A percentile compares a stretch with the other conserved stretches of the same genome.
Conservation (phyloP, 1,284 basidiomycete genomes). For the Rhizoctonia solani region DNA sequence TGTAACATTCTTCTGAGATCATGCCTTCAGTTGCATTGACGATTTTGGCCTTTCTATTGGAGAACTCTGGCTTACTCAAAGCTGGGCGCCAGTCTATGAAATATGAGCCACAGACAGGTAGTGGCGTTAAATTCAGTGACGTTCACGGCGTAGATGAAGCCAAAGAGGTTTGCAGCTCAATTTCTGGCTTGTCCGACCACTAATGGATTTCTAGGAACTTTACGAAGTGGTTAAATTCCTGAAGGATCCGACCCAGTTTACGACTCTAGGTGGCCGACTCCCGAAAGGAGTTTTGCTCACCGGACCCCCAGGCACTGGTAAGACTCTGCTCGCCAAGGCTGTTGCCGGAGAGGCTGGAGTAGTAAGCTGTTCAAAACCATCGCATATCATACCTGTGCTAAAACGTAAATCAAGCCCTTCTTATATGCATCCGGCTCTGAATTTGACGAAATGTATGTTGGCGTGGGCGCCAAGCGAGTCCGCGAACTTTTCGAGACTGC, state of each 20-base stretch:
- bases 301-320: conserved; percentile 92
- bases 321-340: conserved; percentile 96
- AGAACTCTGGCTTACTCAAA: conserved; percentile 90
- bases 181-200: not conserved
- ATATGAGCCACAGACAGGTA: conserved; percentile 74
- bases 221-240: conserved; percentile 92
- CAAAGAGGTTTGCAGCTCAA: conserved; percentile 62
- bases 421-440: conserved; percentile 91
- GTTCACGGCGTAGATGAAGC: conserved; percentile 95
- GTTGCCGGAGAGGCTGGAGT: conserved; percentile 98
- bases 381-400: not conserved
- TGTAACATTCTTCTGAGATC: too few species aligned
- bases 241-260: conserved; percentile 86
- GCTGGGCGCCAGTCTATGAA: conserved; percentile 70
- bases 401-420: conserved; percentile 58
- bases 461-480: conserved; percentile 94
- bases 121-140: conserved; percentile 85
- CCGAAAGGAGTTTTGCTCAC: conserved; percentile 80
- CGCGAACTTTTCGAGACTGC: conserved; percentile 95
- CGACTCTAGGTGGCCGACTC: conserved; percentile 85
- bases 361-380: conserved; percentile 40
- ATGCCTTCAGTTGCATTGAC: conserved; percentile 70
- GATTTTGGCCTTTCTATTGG: conserved; percentile 83
- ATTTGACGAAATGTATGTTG: conserved; percentile 98
- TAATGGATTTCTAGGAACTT: conserved; percentile 63